Evolutionary conservation across 371 early-diverging fungal genomes (phyloP).

Genomic region (Fennellomyces sp.): DNA sequence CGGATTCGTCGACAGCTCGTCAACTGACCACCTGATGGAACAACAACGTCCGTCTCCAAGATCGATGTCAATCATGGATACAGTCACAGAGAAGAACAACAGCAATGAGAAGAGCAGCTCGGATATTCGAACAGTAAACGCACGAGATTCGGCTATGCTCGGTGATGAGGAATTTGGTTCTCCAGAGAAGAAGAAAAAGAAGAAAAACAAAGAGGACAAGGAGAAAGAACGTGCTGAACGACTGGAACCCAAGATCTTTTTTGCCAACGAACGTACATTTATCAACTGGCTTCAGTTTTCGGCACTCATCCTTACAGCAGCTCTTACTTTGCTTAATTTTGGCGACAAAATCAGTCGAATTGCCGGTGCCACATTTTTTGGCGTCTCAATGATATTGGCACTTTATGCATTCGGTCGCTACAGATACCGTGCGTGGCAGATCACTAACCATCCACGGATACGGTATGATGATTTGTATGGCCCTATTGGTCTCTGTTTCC

Average conservation of each 20-base stretch:
- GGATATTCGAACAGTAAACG: too few species aligned
- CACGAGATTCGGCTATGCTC: background rate
- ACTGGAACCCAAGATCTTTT: slow-evolving; percentile 95
- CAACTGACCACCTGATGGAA: slow-evolving; percentile 9
- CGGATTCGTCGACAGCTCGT: slow-evolving; percentile 3
- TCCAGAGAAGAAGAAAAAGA: slow-evolving; percentile 6
- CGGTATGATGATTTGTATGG: slow-evolving; percentile 68
- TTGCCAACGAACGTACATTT: slow-evolving; percentile 98
- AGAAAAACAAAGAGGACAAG: slow-evolving; percentile 17
- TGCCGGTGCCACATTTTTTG: slow-evolving; percentile 72
- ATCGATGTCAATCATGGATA: background rate
- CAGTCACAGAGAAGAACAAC: background rate
- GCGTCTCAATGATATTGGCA: slow-evolving; percentile 71
- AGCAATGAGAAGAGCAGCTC: too few species aligned
- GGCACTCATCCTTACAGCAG: slow-evolving; percentile 62
- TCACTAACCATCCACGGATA: slow-evolving; percentile 48
- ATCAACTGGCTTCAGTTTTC: slow-evolving; percentile 80
- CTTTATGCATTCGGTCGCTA: slow-evolving; percentile 84
- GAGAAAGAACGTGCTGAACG: slow-evolving; percentile 18
- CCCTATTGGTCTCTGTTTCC: slow-evolving; percentile 81
- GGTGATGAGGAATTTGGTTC: slow-evolving; percentile 1
- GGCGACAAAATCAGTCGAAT: slow-evolving; percentile 64
- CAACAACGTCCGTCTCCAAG: background rate
- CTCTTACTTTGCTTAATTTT: slow-evolving; percentile 77
- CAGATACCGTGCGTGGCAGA: slow-evolving; percentile 81